A percentile compares a stretch with the other conserved stretches of the same genome.
phyloP scores from a whole-genome alignment of 257 asterid species.

The Solanum chaucha region DNA sequence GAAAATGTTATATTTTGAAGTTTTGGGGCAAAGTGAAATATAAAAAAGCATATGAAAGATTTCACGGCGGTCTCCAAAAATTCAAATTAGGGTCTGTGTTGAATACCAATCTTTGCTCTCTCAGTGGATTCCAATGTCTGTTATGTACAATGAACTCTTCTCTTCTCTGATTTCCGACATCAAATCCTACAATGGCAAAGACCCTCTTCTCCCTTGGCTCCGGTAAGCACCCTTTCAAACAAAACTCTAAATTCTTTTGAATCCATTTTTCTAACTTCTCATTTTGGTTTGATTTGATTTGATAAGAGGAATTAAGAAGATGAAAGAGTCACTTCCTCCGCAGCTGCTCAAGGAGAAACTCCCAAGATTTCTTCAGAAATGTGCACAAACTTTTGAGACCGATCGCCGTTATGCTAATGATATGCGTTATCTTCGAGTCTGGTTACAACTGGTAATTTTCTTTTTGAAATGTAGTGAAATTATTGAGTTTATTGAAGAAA shows the following conservation, averaged over 20 bases:
- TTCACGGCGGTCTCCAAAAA: neutral
- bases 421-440: conserved; percentile 84
- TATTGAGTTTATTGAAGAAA: neutral
- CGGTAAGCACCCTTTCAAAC: conserved; percentile 27
- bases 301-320: conserved; percentile 62
- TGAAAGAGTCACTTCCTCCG: conserved; percentile 66
- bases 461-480: neutral
- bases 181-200: conserved; percentile 60
- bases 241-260: neutral
- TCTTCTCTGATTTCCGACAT: conserved; percentile 67
- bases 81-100: conserved; percentile 7
- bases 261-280: neutral
- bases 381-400: conserved; percentile 55
- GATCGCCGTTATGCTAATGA: conserved; percentile 79
- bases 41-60: neutral
- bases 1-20: neutral
- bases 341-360: conserved; percentile 68
- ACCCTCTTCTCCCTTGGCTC: conserved; percentile 93
- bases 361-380: conserved; percentile 95
- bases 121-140: conserved; percentile 22
- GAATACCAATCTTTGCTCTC: neutral
- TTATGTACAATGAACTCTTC: conserved; percentile 41
- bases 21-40: neutral
- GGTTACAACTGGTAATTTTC: conserved; percentile 75
- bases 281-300: neutral